Evolutionary conservation across 2,329 filamentous ascomycete genomes (phyloP).

Genomic region (Arthroderma sp.): DNA sequence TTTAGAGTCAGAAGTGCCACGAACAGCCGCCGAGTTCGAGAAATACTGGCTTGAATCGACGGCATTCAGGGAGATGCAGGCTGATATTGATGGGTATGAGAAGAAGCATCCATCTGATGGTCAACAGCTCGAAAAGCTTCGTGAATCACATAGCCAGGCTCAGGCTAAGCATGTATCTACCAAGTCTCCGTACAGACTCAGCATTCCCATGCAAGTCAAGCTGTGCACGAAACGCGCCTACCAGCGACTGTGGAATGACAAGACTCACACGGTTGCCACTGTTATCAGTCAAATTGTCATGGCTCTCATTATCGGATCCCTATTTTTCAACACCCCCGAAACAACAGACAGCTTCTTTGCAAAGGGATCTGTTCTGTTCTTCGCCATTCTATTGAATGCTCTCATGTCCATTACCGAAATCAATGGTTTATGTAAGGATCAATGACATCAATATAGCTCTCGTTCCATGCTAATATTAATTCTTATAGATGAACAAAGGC

Average conservation of each 20-base stretch:
- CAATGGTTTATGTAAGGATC: constrained; percentile 29
- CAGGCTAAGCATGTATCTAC: constrained; percentile 27
- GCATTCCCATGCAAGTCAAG: constrained; percentile 58
- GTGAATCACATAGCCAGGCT: constrained; percentile 19
- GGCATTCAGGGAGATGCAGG: constrained; percentile 19
- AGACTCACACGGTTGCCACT: constrained; percentile 56
- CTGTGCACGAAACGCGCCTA: constrained; percentile 77
- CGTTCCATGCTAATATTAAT: neutral
- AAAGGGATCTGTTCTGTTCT: constrained; percentile 70
- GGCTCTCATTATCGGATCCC: constrained; percentile 60
- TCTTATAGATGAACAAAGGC: constrained; percentile 66
- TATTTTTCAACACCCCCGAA: constrained; percentile 41
- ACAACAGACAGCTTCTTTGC: constrained; percentile 62
- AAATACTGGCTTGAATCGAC: constrained; percentile 32
- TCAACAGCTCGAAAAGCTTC: constrained; percentile 19
- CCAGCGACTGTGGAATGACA: constrained; percentile 61
- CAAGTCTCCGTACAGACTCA: constrained; percentile 59
- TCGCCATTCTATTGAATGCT: constrained; percentile 57
- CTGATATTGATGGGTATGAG: constrained; percentile 23
- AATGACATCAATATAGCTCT: neutral
- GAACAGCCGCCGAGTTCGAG: constrained; percentile 56
- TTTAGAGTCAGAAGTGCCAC: constrained; percentile 48
- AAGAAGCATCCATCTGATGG: constrained; percentile 22
- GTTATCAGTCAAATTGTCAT: constrained; percentile 56
- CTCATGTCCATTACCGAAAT: constrained; percentile 60